Evolutionary conservation across 2,329 filamentous ascomycete genomes (phyloP), one percentile per base, ranked within the genome.

Genomic region (Torrubiellomyces zombiae): DNA sequence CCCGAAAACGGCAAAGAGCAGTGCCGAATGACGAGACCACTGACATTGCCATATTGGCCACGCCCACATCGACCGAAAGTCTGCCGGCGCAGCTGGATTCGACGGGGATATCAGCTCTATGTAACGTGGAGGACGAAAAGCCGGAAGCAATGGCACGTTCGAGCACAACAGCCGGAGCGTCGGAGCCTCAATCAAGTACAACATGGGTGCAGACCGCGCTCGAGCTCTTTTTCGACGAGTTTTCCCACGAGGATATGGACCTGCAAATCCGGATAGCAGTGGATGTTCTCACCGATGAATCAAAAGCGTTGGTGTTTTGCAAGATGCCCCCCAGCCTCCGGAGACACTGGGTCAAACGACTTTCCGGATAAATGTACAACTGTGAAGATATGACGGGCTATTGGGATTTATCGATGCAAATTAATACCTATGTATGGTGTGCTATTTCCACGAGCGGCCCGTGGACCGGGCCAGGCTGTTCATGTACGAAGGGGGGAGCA

Each of bases 241-340:
- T 71, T 38, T 46, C 55, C 9, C 55, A 60, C 23, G 65, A 70
- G 34, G 63, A 70, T 30, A 49, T 61, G 30, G 66, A 71, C 35
- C 39, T 71, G 28, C 66, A 70, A 48, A 50, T 71, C 19, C 66
- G 63, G 42, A 64, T 71, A 17, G 63, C 64, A 0, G 65, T 71
- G 41, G 63, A 63, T 32, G 57, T 64, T 2, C 50, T 71, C 14
- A 57, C 61, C n/a, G 61, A 69, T 34, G 60, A 68, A 33, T 63
- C 60, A 38, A 69, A 67, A 39, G 67, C 66, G 16, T 62, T 70
- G 54, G 56, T 70, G 20, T 72, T 70, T 34, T 67, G 64, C 49
- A 70, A 70, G 47, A 70, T 70, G 63, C 59, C 64, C 0, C 44
- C 52, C 3, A 40, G 44, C 8, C 43, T 71, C 31, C 51, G 65